A percentile compares a stretch with the other conserved stretches of the same genome.
Evolutionary conservation across 257 asterid species (phyloP).

Genomic region (Solanum lycopersicoides): DNA sequence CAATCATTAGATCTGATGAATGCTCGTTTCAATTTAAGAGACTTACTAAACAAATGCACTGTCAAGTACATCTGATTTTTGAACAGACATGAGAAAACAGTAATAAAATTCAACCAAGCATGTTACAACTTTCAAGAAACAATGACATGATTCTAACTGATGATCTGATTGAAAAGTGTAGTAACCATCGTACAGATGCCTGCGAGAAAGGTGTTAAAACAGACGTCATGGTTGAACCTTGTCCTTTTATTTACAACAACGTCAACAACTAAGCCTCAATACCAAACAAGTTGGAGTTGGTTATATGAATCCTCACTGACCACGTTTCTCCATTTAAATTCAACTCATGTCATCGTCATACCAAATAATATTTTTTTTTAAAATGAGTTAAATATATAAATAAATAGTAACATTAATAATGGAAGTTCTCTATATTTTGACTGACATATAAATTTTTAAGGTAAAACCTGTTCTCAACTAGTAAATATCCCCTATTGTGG

Average conservation of each 20-base stretch:
- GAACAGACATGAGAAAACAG: background rate
- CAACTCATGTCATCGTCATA: background rate
- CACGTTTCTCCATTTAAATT: background rate
- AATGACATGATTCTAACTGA: background rate
- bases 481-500: background rate
- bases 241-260: background rate
- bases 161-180: background rate
- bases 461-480: background rate
- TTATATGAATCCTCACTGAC: background rate
- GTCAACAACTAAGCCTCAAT: background rate
- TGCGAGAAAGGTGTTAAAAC: background rate
- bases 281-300: background rate
- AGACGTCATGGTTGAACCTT: background rate
- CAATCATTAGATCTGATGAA: background rate
- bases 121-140: background rate
- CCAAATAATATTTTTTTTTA: background rate
- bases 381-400: background rate
- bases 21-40: background rate
- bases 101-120: background rate
- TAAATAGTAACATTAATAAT: background rate
- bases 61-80: background rate
- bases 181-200: background rate
- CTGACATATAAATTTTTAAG: background rate
- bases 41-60: background rate
- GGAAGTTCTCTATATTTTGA: background rate